A percentile compares a stretch with the other conserved stretches of the same genome.
These are phyloP conservation scores for Chaetoceros muelleri DNA, from an alignment of 108 stramenopile species.

Conservation along the genomic window DNA sequence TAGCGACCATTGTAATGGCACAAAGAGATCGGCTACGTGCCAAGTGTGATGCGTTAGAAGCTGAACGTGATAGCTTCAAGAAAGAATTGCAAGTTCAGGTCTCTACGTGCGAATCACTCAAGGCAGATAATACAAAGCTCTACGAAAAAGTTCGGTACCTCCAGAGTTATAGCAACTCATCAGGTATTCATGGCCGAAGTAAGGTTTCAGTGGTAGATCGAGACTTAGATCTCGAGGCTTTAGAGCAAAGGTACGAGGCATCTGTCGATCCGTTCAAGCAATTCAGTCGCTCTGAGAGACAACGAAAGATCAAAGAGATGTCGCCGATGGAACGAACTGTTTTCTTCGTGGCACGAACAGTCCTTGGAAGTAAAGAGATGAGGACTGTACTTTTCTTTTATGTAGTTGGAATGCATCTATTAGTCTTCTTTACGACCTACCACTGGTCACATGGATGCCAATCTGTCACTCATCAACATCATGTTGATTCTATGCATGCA, in stretches of 20 bases:
- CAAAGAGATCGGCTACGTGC: constrained; percentile 74
- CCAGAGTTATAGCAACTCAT: constrained; percentile 43
- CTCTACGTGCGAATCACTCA: constrained; percentile 54
- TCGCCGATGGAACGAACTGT: constrained; percentile 79
- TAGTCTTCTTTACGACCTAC: constrained; percentile 82
- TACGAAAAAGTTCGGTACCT: constrained; percentile 87
- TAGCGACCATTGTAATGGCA: constrained; percentile 85
- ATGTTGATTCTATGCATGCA: background rate
- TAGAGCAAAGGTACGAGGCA: constrained; percentile 83
- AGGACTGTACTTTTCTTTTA: constrained; percentile 78
- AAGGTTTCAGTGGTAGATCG: constrained; percentile 19
- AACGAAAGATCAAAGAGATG: constrained; percentile 83
- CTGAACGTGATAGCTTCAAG: constrained; percentile 82
- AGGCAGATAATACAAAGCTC: constrained; percentile 79
- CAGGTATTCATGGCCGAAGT: constrained; percentile 9
- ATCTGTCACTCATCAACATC: background rate
- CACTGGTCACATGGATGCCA: constrained; percentile 58
- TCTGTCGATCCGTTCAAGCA: constrained; percentile 85
- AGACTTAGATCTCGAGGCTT: constrained; percentile 76
- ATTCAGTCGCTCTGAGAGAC: constrained; percentile 69
- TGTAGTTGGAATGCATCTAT: constrained; percentile 56
- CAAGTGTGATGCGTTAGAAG: constrained; percentile 69
- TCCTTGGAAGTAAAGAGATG: constrained; percentile 78
- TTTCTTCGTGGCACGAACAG: constrained; percentile 67
- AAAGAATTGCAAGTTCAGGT: constrained; percentile 77